Conservation (phyloP, 768 basidiomycete species). For the Suillus paluster region DNA sequence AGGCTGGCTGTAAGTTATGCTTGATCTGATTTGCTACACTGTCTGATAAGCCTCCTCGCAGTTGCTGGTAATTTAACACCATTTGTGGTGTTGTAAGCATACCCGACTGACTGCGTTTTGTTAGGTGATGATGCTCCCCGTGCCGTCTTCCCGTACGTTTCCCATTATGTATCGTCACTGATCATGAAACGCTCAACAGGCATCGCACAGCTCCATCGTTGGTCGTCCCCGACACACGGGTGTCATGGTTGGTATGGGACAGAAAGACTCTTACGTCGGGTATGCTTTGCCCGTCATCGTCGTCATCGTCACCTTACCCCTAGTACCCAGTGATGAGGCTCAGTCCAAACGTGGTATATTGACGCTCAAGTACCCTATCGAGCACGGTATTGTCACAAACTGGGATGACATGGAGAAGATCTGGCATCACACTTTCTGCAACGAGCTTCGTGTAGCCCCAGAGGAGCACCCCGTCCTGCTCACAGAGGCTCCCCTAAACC, state of each 20-base stretch:
- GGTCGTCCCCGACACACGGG: slow-evolving; percentile 94
- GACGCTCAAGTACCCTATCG: slow-evolving; percentile 91
- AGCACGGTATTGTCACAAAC: slow-evolving; percentile 95
- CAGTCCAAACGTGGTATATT: slow-evolving; percentile 96
- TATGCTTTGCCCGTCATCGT: slow-evolving; percentile 36
- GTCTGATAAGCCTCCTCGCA: slow-evolving; percentile 35
- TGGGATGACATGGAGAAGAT: slow-evolving; percentile 99
- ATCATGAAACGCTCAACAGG: not conserved
- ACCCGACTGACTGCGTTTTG: slow-evolving; percentile 22
- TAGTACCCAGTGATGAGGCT: slow-evolving; percentile 78
- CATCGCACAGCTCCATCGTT: slow-evolving; percentile 80
- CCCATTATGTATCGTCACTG: slow-evolving; percentile 10
- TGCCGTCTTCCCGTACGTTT: slow-evolving; percentile 91
- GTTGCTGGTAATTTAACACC: slow-evolving; percentile 58
- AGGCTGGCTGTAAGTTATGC: slow-evolving; percentile 88
- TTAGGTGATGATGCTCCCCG: slow-evolving; percentile 88
- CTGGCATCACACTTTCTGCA: slow-evolving; percentile 97
- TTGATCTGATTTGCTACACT: slow-evolving; percentile 15
- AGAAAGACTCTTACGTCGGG: slow-evolving; percentile 97
- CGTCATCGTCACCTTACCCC: too few species aligned
- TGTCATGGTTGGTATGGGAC: slow-evolving; percentile 97
- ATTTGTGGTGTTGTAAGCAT: not conserved
- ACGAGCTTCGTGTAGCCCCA: slow-evolving; percentile 77
- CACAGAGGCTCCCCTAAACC: slow-evolving; percentile 76
- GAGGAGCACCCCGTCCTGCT: slow-evolving; percentile 77